These are phyloP conservation scores for Vickermania ingenoplastis DNA, from an alignment of 208 protist species.

Conservation along the genomic window DNA sequence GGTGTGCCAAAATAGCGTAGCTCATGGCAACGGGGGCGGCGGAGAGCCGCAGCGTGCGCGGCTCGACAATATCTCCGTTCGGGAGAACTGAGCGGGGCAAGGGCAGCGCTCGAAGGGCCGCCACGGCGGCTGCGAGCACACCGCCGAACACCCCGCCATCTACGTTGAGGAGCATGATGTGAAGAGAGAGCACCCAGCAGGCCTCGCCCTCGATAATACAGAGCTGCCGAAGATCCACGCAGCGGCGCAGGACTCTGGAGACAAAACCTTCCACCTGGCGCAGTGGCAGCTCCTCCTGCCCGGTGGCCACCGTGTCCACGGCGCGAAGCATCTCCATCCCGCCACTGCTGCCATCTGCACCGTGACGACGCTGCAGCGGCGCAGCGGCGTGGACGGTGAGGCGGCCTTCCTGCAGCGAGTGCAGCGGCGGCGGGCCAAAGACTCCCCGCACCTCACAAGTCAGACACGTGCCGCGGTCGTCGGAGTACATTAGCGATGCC, in stretches of 20 bases:
- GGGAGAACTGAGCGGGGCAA: slow-evolving; percentile 65
- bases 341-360: slow-evolving; percentile 2
- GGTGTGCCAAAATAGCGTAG: slow-evolving; percentile 20
- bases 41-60: slow-evolving; percentile 21
- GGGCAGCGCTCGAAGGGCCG: slow-evolving; percentile 40
- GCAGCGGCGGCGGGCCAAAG: slow-evolving; percentile 55
- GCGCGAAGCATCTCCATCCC: slow-evolving; percentile 8
- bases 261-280: slow-evolving; percentile 71
- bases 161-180: slow-evolving; percentile 50
- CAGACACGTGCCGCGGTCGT: slow-evolving; percentile 52
- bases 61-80: slow-evolving; percentile 52
- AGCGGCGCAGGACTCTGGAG: slow-evolving; percentile 31
- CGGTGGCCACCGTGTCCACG: slow-evolving; percentile 11
- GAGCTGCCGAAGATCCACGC: slow-evolving; percentile 47
- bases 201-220: slow-evolving; percentile 55
- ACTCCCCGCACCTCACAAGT: slow-evolving; percentile 51
- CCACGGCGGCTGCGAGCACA: slow-evolving; percentile 53
- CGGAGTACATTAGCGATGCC: slow-evolving; percentile 63
- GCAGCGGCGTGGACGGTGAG: slow-evolving; percentile 56
- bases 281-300: slow-evolving; percentile 32
- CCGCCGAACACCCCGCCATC: slow-evolving; percentile 65
- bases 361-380: slow-evolving; percentile 42
- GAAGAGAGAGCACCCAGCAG: slow-evolving; percentile 74
- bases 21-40: slow-evolving; percentile 53
- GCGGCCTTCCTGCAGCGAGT: slow-evolving; percentile 42